A percentile compares a stretch with the other conserved stretches of the same genome.
These are phyloP conservation scores for Phytomonas sp. DNA, from an alignment of 208 protist genomes.

Conservation along the genomic window DNA sequence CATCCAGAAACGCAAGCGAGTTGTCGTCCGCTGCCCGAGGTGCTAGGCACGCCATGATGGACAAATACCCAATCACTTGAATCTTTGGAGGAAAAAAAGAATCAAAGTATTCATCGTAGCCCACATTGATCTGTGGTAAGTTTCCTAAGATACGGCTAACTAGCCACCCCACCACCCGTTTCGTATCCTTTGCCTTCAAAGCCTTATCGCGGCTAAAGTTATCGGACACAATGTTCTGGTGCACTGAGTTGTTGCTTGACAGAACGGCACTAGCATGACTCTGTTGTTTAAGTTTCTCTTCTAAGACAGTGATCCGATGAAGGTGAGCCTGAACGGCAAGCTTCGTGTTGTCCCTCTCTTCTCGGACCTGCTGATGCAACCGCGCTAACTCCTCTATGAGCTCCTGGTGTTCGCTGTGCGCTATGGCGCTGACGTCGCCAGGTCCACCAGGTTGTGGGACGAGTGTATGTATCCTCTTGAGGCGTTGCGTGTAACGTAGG, in stretches of 20 bases:
- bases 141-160: slow-evolving; percentile 64
- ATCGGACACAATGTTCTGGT: background rate
- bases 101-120: slow-evolving; percentile 86
- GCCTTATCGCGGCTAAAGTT: slow-evolving; percentile 5
- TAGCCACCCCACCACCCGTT: slow-evolving; percentile 77
- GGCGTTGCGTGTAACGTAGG: slow-evolving; percentile 78
- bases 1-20: slow-evolving; percentile 64
- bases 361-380: slow-evolving; percentile 37
- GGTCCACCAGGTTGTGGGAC: slow-evolving; percentile 10
- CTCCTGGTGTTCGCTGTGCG: slow-evolving; percentile 26
- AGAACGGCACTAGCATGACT: slow-evolving; percentile 3
- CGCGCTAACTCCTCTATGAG: slow-evolving; percentile 51
- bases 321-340: slow-evolving; percentile 23
- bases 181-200: slow-evolving; percentile 36
- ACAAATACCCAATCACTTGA: slow-evolving; percentile 79
- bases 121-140: slow-evolving; percentile 61
- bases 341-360: slow-evolving; percentile 18
- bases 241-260: background rate
- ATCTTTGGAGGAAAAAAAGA: slow-evolving; percentile 40
- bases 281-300: slow-evolving; percentile 12
- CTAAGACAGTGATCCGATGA: slow-evolving; percentile 37
- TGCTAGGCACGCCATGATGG: slow-evolving; percentile 65
- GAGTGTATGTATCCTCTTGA: slow-evolving; percentile 59
- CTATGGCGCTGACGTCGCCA: slow-evolving; percentile 32
- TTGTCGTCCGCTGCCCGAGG: slow-evolving; percentile 24